Evolutionary conservation across 2,329 filamentous ascomycete species (phyloP).

Genomic region (Hypoxylon sp.): DNA sequence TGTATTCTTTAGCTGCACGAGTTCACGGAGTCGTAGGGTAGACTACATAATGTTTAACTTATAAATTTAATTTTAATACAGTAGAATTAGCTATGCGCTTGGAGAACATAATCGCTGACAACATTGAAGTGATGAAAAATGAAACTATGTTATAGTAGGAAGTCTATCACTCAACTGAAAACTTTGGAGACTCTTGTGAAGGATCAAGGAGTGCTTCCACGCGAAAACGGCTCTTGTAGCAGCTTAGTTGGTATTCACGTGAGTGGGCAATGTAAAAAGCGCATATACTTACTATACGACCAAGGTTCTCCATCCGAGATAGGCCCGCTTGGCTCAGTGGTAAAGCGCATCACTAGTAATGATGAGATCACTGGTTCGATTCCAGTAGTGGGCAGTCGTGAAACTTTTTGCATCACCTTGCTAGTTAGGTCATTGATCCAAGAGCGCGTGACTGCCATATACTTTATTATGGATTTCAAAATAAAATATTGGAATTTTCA

Average conservation of each 20-base stretch:
- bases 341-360: slow-evolving; percentile 52
- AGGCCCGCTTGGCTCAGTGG: slow-evolving; percentile 49
- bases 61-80: neutral
- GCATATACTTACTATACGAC: neutral
- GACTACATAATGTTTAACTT: neutral
- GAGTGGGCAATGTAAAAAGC: neutral
- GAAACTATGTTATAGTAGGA: too few species aligned
- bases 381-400: slow-evolving; percentile 48
- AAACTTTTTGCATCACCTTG: neutral
- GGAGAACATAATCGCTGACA: neutral
- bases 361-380: slow-evolving; percentile 51
- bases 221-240: too few species aligned
- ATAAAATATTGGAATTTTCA: too few species aligned
- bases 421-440: neutral
- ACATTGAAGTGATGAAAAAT: too few species aligned
- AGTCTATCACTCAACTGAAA: too few species aligned
- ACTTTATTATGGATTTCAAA: too few species aligned
- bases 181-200: neutral
- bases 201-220: too few species aligned
- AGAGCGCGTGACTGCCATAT: too few species aligned
- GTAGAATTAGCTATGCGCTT: neutral
- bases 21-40: neutral
- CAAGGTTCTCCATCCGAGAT: neutral
- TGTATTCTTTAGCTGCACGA: neutral
- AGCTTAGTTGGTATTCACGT: too few species aligned